Evolutionary conservation across 768 basidiomycete species (phyloP), one percentile per base, ranked within the genome.

Genomic region (Bullera alba): DNA sequence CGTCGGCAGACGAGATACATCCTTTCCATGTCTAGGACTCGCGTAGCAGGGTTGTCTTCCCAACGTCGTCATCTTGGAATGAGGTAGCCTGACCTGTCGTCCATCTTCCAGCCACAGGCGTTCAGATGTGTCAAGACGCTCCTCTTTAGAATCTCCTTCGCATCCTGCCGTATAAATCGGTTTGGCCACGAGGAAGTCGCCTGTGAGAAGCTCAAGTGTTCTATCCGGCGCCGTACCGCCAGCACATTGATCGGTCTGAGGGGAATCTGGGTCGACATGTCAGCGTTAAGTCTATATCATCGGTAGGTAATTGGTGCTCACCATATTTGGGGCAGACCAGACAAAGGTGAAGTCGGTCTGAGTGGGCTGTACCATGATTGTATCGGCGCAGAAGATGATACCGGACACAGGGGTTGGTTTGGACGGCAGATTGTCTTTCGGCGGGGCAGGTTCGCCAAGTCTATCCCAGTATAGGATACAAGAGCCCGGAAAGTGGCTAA

Each of bases 271-370:
- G 23, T 16, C 10, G 25, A 14, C 15, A 12, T 10, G n/a, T 21
- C 34, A 19, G 46, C 25, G 22, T 38, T 26, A 16, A n/a, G 16
- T 19, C 42, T 15, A 5, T 19, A 22, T 22, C 28, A n/a, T 14
- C 16, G 15, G 23, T 23, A 37, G 32, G 17, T 3, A 37, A 45
- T 22, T 1, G 32, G 23, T 6, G 53, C 67, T 53, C 48, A 69
- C 69, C 63, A 72, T 59, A 50, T 72, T 72, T 0, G 70, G 70
- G 0, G 58, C 65, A 19, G 65, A 67, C 66, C 68, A 72, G 21
- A 68, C 55, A 47, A 69, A 72, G 0, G 68, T 65, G 48, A 72
- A 72, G 1, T 53, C 52, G 14, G 34, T 52, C 38, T 68, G 66
- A 23, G 65, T 65, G 12, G 68, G 66, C 42, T 68, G 65, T 17